Evolutionary conservation across 2,329 filamentous ascomycete species (phyloP).

Genomic region (Colletotrichum chrysophilum): DNA sequence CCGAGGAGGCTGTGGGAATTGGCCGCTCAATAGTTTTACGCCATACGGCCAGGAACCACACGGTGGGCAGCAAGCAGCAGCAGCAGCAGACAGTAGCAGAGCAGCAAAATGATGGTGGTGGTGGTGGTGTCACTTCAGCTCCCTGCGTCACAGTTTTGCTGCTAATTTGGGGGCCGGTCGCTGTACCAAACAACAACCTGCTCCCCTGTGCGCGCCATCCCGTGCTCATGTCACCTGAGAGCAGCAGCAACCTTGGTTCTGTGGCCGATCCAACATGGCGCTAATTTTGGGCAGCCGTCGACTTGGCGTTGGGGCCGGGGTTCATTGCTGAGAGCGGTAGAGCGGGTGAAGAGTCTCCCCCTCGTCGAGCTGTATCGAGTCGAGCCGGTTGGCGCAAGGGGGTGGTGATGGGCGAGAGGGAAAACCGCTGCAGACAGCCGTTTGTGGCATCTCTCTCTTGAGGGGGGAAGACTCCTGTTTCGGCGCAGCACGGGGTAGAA

Average conservation of each 20-base stretch:
- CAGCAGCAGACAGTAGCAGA: background rate
- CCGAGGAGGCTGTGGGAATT: background rate
- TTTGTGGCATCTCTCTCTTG: background rate
- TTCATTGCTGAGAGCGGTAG: background rate
- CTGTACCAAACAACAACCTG: background rate
- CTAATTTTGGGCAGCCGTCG: background rate
- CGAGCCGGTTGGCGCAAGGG: background rate
- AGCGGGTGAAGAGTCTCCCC: background rate
- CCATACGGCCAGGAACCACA: background rate
- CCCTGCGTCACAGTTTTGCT: background rate
- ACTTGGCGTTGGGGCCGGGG: background rate
- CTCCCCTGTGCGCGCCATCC: background rate
- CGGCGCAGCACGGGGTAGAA: background rate
- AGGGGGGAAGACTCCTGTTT: background rate
- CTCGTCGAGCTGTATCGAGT: background rate
- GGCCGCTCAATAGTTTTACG: background rate
- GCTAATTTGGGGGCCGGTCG: constrained; percentile 1
- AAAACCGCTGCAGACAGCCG: background rate
- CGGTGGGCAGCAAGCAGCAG: background rate
- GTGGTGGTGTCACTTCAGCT: constrained; percentile 3
- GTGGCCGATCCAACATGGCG: background rate
- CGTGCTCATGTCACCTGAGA: background rate
- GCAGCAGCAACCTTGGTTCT: background rate
- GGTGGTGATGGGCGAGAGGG: background rate
- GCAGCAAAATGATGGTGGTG: background rate